Conservation (phyloP, 805 yeast species). For the Nakazawaea ishiwadae region DNA sequence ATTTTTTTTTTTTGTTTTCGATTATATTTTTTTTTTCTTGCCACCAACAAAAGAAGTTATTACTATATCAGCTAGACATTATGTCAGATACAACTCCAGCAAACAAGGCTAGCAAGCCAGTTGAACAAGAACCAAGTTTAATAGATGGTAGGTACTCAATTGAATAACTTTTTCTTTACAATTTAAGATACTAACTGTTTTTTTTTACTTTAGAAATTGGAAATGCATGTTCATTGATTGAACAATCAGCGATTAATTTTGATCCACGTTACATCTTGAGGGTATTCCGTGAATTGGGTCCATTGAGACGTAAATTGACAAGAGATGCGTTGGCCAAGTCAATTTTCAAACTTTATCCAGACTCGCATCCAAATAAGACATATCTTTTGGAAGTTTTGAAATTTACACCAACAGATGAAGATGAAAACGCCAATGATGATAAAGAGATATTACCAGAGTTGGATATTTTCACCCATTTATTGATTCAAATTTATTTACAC, state of each 20-base stretch:
- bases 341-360: conserved; percentile 53
- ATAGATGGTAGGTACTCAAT: background rate
- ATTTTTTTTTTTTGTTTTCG: too few species aligned
- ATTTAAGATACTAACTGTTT: background rate
- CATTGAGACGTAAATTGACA: conserved; percentile 62
- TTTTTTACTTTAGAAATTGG: conserved; percentile 14
- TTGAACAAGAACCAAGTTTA: background rate
- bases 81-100: background rate
- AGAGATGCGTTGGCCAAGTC: conserved; percentile 50
- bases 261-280: conserved; percentile 88
- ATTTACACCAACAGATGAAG: conserved; percentile 14
- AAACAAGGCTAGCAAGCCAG: background rate
- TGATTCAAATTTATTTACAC: conserved; percentile 72
- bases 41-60: too few species aligned
- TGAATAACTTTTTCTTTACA: background rate
- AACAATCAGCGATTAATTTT: conserved; percentile 62
- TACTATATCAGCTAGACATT: too few species aligned
- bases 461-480: conserved; percentile 72
- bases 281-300: conserved; percentile 77
- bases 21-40: too few species aligned
- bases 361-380: conserved; percentile 34
- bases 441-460: conserved; percentile 63
- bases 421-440: conserved; percentile 28
- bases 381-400: conserved; percentile 33
- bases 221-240: conserved; percentile 37